phyloP scores from a whole-genome alignment of 768 basidiomycete genomes.

The Cystofilobasidium capitatum region DNA sequence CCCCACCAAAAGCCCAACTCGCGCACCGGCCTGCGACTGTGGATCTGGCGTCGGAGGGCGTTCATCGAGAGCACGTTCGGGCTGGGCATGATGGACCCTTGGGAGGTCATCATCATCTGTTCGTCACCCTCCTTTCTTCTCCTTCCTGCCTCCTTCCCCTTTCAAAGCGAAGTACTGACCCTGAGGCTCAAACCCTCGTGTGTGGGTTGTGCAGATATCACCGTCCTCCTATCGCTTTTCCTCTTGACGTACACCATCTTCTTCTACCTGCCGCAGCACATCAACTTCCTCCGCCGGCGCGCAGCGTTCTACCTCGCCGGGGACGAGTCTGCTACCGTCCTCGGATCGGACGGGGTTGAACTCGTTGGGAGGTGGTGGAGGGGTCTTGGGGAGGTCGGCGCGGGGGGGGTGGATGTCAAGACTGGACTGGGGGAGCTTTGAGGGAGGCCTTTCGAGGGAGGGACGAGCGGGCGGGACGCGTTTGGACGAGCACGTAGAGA shows the following conservation, averaged over 20 bases:
- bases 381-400: no score
- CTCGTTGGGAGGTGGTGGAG: background rate
- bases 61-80: conserved; percentile 55
- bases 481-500: no score
- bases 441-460: background rate
- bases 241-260: conserved; percentile 40
- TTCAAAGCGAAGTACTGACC: background rate
- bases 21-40: conserved; percentile 31
- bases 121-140: conserved; percentile 34
- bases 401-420: no score
- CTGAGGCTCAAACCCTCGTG: background rate
- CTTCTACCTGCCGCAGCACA: conserved; percentile 53
- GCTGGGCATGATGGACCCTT: conserved; percentile 54
- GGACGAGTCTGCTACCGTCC: conserved; percentile 1
- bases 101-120: conserved; percentile 59
- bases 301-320: conserved; percentile 59
- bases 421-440: no score
- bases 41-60: conserved; percentile 50
- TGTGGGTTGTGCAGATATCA: background rate
- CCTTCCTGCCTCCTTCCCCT: background rate
- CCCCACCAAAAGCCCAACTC: conserved; percentile 24
- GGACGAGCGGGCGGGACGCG: no score
- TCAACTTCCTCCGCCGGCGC: conserved; percentile 48
- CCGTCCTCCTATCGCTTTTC: background rate
- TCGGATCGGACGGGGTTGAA: background rate